These are phyloP conservation scores for Diversispora eburnea DNA, from an alignment of 192 early-diverging fungal genomes.

Conservation along the genomic window DNA sequence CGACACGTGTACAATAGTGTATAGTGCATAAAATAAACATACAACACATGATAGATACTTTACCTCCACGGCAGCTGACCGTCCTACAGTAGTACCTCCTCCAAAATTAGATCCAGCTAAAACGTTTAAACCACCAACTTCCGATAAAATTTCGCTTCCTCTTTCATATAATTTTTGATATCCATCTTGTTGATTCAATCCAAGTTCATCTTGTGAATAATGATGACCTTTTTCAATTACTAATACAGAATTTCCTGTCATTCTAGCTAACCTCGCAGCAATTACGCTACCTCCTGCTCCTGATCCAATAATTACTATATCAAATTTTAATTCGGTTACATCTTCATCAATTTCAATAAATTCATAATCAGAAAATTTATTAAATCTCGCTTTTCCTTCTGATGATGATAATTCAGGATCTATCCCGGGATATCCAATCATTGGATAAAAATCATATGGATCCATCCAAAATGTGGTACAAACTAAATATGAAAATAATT, in stretches of 20 bases:
- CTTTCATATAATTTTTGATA: conserved; percentile 55
- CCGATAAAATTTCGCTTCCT: conserved; percentile 42
- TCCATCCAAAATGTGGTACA: conserved; percentile 19
- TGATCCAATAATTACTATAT: conserved; percentile 67
- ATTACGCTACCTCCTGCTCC: conserved; percentile 67
- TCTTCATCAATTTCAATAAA: conserved; percentile 44
- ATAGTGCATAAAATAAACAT: too few relatives aligned
- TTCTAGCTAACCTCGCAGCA: conserved; percentile 61
- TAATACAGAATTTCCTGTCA: conserved; percentile 59
- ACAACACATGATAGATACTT: too few relatives aligned
- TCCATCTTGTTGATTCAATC: conserved; percentile 48
- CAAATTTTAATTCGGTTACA: conserved; percentile 42
- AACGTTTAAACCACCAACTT: conserved; percentile 53
- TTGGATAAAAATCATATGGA: conserved; percentile 35
- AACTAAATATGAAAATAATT: conserved; percentile 28
- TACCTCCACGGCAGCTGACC: conserved; percentile 57
- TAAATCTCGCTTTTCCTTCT: conserved; percentile 32
- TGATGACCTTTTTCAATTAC: conserved; percentile 73
- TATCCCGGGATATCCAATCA: conserved; percentile 53
- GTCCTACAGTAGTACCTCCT: conserved; percentile 73
- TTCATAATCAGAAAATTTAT: conserved; percentile 45
- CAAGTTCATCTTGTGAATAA: conserved; percentile 49
- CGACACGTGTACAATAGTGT: too few relatives aligned
- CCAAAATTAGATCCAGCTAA: conserved; percentile 67
- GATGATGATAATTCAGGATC: conserved; percentile 43